phyloP scores from a whole-genome alignment of 805 yeast species.

The baker's yeast (Saccharomyces cerevisiae) region DNA sequence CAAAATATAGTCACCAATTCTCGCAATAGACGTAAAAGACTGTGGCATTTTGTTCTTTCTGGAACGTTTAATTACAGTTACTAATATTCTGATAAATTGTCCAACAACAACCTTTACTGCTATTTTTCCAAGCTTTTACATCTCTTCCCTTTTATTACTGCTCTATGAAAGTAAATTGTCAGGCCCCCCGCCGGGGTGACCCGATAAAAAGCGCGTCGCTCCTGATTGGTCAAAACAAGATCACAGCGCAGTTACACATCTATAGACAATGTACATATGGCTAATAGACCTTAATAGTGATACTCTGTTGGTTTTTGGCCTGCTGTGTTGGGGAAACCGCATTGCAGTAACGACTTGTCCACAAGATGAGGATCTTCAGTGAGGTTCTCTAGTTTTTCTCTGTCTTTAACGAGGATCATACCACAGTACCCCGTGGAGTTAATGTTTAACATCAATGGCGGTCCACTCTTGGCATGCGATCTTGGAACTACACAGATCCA shows the following conservation, averaged over 20 bases:
- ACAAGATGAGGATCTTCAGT: conserved; percentile 38
- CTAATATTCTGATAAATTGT: not conserved
- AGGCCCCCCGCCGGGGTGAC: not conserved
- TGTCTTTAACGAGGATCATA: conserved; percentile 63
- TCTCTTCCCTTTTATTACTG: not conserved
- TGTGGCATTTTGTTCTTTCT: conserved; percentile 25
- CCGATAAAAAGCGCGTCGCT: not conserved
- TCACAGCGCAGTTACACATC: not conserved
- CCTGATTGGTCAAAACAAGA: not conserved
- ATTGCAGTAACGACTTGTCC: conserved; percentile 44
- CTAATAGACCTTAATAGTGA: conserved; percentile 38
- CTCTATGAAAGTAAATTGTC: not conserved
- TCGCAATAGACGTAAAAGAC: conserved; percentile 61
- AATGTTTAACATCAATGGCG: conserved; percentile 43
- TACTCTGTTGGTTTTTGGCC: conserved; percentile 54
- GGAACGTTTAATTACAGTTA: not conserved
- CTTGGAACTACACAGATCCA: conserved; percentile 90
- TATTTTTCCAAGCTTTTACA: not conserved
- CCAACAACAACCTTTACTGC: not conserved
- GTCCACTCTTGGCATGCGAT: conserved; percentile 36
- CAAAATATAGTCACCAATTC: conserved; percentile 69
- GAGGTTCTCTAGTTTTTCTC: conserved; percentile 43
- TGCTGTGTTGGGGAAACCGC: conserved; percentile 60
- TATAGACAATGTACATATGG: not conserved
- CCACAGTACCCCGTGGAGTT: conserved; percentile 82